phyloP scores from a whole-genome alignment of 441 rosid species.

The Syzygium syzygioides region DNA sequence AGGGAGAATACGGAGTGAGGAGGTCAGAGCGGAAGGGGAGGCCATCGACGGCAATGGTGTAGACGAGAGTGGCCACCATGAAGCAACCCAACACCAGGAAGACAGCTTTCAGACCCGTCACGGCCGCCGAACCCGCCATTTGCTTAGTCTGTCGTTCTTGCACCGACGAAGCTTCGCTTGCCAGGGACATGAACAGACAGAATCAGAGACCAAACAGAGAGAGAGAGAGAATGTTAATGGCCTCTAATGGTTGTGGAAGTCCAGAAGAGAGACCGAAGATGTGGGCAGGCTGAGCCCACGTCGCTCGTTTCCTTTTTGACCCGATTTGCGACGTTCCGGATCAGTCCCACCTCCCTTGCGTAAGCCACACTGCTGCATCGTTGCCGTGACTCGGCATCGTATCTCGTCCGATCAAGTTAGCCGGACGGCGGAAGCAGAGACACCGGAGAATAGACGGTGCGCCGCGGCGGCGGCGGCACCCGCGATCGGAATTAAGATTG shows the following conservation, averaged over 20 bases:
- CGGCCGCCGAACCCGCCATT: slow-evolving; percentile 27
- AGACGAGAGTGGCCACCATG: slow-evolving; percentile 51
- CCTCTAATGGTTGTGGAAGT: background rate
- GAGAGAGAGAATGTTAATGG: background rate
- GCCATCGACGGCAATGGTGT: slow-evolving; percentile 62
- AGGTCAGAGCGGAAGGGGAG: slow-evolving; percentile 72
- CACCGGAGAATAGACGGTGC: background rate
- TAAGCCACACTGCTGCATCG: background rate
- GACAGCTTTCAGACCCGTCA: slow-evolving; percentile 31
- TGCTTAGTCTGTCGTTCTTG: background rate
- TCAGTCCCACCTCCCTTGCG: background rate
- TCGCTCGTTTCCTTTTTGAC: background rate
- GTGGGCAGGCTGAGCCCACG: background rate
- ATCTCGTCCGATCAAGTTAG: background rate
- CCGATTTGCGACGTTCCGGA: background rate
- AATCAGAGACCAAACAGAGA: background rate
- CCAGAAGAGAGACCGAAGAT: background rate
- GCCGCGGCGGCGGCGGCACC: background rate
- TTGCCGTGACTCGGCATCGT: background rate
- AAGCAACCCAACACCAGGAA: slow-evolving; percentile 37
- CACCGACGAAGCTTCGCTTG: background rate
- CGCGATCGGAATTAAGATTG: background rate
- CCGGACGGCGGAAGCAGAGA: rapidly evolving
- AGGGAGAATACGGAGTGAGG: slow-evolving; percentile 55
- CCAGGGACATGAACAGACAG: background rate